Conservation (phyloP, 306 rosid genomes). For the Inga laurina region DNA sequence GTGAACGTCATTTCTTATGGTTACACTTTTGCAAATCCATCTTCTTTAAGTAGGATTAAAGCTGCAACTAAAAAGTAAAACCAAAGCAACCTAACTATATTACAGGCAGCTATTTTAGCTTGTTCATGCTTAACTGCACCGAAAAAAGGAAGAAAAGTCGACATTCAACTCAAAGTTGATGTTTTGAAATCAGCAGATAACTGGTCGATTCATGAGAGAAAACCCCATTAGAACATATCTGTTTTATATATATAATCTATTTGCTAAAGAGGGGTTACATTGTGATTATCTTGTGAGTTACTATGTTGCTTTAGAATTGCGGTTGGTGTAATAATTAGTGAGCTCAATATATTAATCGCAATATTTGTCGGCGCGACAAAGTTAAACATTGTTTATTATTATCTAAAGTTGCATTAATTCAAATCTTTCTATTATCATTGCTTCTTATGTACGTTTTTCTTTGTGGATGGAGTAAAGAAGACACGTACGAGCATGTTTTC, state of each 20-base stretch:
- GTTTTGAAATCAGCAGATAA: constrained; percentile 25
- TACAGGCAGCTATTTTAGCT: constrained; percentile 29
- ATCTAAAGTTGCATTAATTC: neutral
- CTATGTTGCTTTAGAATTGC: constrained; percentile 28
- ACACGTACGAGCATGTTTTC: neutral
- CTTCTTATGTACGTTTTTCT: neutral
- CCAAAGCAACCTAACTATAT: constrained; percentile 47
- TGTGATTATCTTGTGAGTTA: constrained; percentile 12
- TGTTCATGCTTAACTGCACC: constrained; percentile 11
- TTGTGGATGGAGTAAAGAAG: constrained; percentile 17
- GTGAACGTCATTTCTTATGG: constrained; percentile 59
- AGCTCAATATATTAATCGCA: neutral
- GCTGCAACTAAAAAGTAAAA: constrained; percentile 47
- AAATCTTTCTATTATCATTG: neutral
- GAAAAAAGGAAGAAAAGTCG: neutral
- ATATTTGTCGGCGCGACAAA: neutral
- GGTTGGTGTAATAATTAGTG: neutral
- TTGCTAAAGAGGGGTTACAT: neutral
- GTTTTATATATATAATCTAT: neutral
- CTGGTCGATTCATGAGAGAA: constrained; percentile 30
- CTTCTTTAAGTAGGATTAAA: constrained; percentile 39
- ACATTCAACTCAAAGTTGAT: constrained; percentile 19
- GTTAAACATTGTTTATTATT: neutral
- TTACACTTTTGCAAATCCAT: constrained; percentile 41
- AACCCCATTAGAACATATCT: neutral